A percentile compares a stretch with the other conserved stretches of the same genome.
phyloP scores from a whole-genome alignment of 768 basidiomycete species.

The Lactifluus subvellereus region DNA sequence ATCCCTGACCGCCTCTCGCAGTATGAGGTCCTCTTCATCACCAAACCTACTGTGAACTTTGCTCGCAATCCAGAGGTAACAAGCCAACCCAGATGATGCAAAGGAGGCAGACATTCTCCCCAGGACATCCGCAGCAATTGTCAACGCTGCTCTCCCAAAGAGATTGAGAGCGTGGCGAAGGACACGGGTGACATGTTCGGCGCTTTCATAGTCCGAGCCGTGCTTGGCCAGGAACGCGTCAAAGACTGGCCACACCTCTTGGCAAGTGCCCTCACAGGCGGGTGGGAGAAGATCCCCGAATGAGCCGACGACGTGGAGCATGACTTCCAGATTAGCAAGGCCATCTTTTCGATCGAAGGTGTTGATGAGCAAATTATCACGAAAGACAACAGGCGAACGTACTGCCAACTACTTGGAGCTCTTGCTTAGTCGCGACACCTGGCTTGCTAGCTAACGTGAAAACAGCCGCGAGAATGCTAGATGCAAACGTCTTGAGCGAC shows the following conservation, averaged over 20 bases:
- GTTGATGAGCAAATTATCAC: slow-evolving; percentile 18
- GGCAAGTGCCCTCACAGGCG: slow-evolving; percentile 70
- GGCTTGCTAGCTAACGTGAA: slow-evolving; percentile 56
- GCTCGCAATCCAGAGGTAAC: slow-evolving; percentile 91
- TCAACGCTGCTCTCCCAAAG: slow-evolving; percentile 61
- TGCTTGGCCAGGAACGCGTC: slow-evolving; percentile 76
- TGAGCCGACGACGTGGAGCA: slow-evolving; percentile 75
- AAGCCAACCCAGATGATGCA: slow-evolving; percentile 72
- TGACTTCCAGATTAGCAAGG: slow-evolving; percentile 89
- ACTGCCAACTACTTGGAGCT: slow-evolving; percentile 65
- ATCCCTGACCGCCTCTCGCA: slow-evolving; percentile 54
- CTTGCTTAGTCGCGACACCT: slow-evolving; percentile 56
- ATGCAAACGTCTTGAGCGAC: slow-evolving; percentile 79
- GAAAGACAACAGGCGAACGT: slow-evolving; percentile 30
- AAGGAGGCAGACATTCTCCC: slow-evolving; percentile 74
- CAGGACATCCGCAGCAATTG: slow-evolving; percentile 65
- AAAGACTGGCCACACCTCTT: slow-evolving; percentile 79
- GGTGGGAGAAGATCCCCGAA: slow-evolving; percentile 80
- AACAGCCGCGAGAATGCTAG: slow-evolving; percentile 75
- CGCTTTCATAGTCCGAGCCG: slow-evolving; percentile 65
- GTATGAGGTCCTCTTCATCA: slow-evolving; percentile 47
- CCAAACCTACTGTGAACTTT: slow-evolving; percentile 80
- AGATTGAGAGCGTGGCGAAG: slow-evolving; percentile 79
- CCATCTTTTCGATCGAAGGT: slow-evolving; percentile 47
- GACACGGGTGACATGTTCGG: slow-evolving; percentile 80